Percentiles rank a stretch among this genome's conserved stretches.
Evolutionary conservation across 2,329 filamentous ascomycete genomes (phyloP).

Genomic region (Ophiostoma sp.): DNA sequence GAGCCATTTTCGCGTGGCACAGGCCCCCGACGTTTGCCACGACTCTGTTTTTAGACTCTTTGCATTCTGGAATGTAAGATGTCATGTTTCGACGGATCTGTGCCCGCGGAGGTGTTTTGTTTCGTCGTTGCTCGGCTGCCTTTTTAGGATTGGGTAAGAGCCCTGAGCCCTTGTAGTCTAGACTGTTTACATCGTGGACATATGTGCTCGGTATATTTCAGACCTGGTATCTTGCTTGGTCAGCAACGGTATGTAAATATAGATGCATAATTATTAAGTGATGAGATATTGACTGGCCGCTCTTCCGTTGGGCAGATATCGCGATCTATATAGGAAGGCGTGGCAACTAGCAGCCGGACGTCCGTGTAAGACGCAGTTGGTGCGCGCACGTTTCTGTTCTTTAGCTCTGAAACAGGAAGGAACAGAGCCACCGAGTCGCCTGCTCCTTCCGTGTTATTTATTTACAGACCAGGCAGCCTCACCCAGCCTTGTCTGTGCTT

Average conservation of each 20-base stretch:
- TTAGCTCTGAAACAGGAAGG: neutral
- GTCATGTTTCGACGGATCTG: constrained; percentile 3
- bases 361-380: too few species aligned
- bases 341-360: too few species aligned
- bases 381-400: too few species aligned
- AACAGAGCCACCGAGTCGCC: neutral
- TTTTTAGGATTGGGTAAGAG: neutral
- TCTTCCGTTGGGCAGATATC: too few species aligned
- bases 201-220: too few species aligned
- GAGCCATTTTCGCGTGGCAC: neutral
- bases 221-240: too few species aligned
- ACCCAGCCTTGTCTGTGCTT: neutral
- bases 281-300: too few species aligned
- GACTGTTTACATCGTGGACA: too few species aligned
- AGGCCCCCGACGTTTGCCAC: neutral
- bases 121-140: constrained; percentile 1
- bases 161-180: too few species aligned
- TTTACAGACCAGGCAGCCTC: neutral
- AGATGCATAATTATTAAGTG: too few species aligned
- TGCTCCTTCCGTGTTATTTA: neutral
- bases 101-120: constrained; percentile 1
- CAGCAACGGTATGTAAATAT: too few species aligned
- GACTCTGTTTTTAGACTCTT: constrained; percentile 6
- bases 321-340: too few species aligned
- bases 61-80: neutral